These are phyloP conservation scores for Simplicillium sp. DNA, from an alignment of 2,329 filamentous ascomycete genomes.

Conservation along the genomic window DNA sequence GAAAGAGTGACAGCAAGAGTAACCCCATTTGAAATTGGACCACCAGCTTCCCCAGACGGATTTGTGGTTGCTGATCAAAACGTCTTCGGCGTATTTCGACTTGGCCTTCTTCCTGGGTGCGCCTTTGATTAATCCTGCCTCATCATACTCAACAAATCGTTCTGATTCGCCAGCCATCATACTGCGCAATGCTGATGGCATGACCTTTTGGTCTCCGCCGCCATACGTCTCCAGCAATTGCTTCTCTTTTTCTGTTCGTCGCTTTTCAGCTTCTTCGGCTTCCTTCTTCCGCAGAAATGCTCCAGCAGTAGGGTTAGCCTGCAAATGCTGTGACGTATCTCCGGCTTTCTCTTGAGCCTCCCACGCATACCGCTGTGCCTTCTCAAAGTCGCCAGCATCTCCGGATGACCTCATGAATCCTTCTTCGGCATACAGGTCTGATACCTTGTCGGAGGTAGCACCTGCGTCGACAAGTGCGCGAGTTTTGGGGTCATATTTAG, in stretches of 20 bases:
- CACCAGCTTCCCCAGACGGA: conserved; percentile 97
- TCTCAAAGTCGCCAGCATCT: conserved; percentile 87
- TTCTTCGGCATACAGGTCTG: conserved; percentile 81
- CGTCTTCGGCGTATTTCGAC: conserved; percentile 87
- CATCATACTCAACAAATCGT: conserved; percentile 88
- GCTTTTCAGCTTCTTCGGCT: conserved; percentile 59
- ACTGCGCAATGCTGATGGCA: conserved; percentile 54
- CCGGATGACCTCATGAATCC: conserved; percentile 83
- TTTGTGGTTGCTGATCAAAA: conserved; percentile 83
- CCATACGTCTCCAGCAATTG: conserved; percentile 77
- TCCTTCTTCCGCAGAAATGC: conserved; percentile 78
- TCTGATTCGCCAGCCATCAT: conserved; percentile 72
- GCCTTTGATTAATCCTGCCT: conserved; percentile 83
- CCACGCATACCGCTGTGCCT: conserved; percentile 85
- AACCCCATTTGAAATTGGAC: conserved; percentile 92
- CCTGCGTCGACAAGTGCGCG: conserved; percentile 81
- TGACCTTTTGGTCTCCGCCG: conserved; percentile 44
- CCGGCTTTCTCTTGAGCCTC: conserved; percentile 80
- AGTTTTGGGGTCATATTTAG: conserved; percentile 96
- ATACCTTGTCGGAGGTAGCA: conserved; percentile 69
- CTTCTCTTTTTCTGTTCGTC: conserved; percentile 58
- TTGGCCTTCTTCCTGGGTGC: conserved; percentile 64
- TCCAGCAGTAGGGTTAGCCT: conserved; percentile 92
- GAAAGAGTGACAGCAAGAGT: conserved; percentile 85
- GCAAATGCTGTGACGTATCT: conserved; percentile 75